phyloP scores from a whole-genome alignment of 139 green algal species.

The Zygnema circumcarinatum region DNA sequence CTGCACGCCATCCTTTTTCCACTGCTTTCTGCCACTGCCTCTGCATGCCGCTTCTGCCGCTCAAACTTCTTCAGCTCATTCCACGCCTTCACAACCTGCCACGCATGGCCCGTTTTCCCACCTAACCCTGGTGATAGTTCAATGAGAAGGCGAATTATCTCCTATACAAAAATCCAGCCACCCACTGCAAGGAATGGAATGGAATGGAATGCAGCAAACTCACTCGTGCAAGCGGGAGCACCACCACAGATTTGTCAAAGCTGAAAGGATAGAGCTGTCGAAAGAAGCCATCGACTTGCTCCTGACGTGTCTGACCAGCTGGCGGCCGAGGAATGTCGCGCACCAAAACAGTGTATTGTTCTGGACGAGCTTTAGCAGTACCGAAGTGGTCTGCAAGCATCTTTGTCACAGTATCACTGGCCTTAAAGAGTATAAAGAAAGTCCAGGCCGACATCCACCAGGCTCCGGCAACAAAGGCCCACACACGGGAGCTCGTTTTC shows the following conservation, averaged over 20 bases:
- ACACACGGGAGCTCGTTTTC: slow-evolving; percentile 23
- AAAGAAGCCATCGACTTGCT: slow-evolving; percentile 20
- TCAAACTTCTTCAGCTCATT: slow-evolving; percentile 13
- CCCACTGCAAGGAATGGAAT: too few species aligned
- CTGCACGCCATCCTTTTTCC: not conserved
- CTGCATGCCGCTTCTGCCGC: not conserved
- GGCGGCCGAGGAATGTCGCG: slow-evolving; percentile 31
- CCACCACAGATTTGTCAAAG: not conserved
- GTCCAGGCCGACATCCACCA: slow-evolving; percentile 30
- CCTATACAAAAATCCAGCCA: too few species aligned
- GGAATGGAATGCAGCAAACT: not conserved
- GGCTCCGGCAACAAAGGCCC: slow-evolving; percentile 30
- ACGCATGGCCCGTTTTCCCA: too few species aligned
- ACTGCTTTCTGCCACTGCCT: not conserved
- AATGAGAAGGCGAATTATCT: too few species aligned
- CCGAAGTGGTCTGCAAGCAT: slow-evolving; percentile 10
- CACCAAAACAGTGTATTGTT: slow-evolving; percentile 34
- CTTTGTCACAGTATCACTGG: slow-evolving; percentile 5
- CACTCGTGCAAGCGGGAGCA: not conserved
- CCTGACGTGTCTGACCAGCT: not conserved
- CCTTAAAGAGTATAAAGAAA: slow-evolving; percentile 12
- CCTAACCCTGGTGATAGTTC: too few species aligned
- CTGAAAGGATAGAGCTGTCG: not conserved
- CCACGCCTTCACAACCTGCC: slow-evolving; percentile 12
- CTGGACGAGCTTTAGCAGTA: slow-evolving; percentile 1